A percentile compares a stretch with the other conserved stretches of the same genome.
These are phyloP conservation scores for Vitis riparia DNA, from an alignment of 164 flowering plant species.

Conservation along the genomic window DNA sequence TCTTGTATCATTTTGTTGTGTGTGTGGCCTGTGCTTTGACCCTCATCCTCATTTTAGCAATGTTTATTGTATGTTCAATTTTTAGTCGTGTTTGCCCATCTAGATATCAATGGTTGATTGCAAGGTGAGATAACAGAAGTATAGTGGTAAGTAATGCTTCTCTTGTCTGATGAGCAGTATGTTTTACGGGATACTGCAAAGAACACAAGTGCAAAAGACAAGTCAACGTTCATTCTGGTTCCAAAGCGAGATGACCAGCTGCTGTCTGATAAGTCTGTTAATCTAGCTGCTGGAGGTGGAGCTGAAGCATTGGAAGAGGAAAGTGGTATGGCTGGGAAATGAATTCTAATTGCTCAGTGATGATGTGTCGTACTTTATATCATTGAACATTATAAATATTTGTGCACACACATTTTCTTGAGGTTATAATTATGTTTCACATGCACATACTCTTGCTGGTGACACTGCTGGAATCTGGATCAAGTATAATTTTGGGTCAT, in stretches of 20 bases:
- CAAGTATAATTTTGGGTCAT: too few species aligned
- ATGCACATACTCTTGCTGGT: too few species aligned
- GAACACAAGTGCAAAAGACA: constrained; percentile 52
- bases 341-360: neutral
- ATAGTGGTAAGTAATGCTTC: neutral
- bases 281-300: constrained; percentile 33
- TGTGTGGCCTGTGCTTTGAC: neutral
- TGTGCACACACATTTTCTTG: too few species aligned
- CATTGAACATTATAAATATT: neutral
- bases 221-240: constrained; percentile 47
- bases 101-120: neutral
- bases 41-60: neutral
- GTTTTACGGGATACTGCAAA: constrained; percentile 62
- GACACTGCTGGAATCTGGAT: too few species aligned
- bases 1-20: too few species aligned
- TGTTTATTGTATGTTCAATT: too few species aligned
- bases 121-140: neutral
- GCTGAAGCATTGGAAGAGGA: constrained; percentile 45
- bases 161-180: constrained; percentile 49
- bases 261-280: constrained; percentile 40
- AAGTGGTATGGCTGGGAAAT: constrained; percentile 37
- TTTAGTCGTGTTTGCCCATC: neutral
- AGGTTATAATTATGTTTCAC: too few species aligned
- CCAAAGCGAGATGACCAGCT: constrained; percentile 57
- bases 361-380: neutral